Evolutionary conservation across 768 basidiomycete species (phyloP), one percentile per base, ranked within the genome.

Genomic region (Phylloporus sp.): DNA sequence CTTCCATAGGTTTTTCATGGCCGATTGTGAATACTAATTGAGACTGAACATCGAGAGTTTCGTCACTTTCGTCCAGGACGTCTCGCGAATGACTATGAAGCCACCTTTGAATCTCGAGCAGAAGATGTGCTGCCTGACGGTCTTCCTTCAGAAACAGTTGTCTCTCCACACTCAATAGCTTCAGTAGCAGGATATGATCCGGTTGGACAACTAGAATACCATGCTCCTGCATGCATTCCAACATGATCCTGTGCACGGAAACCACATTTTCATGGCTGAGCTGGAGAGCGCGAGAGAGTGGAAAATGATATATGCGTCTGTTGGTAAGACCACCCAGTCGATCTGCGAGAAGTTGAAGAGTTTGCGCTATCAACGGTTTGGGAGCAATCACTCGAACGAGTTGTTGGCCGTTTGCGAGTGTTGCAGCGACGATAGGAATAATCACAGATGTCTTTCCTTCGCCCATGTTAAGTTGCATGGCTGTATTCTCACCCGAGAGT

Each of bases 381-480:
- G 79, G 67, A 22, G 78, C 74, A 5, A 82, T 65, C 34, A 82
- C 71, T 11, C 81, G 73, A 35, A 74, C 74, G 1, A 82, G 63
- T 27, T 65, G 72, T 2, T 66, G 15, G 1, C 76, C 72, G 55
- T 81, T 66, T 0, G 80, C 74, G 12, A 82, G 67, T 4, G 59
- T 58, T 5, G 70, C 57, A 0, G 68, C 65, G 1, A 71, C 62
- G 27, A 80, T 64, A 0, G 80, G 80, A 2, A 81, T 70, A 18
- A 82, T 73, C 1, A 73, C 73, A 0, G 72, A 74, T 2, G 73
- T 72, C 52, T 82, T 82, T 1, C 80, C 81, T 48, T 82, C 80
- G 2, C 80, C 80, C 80, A 82, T 82, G 44, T 82, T 80, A 15
- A 81, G 72, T 35, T 81, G 80, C 26, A 77, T 64, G 6, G 70